Base-by-base conservation (phyloP, 306 rosid genomes). In the Sindora glabra region DNA sequence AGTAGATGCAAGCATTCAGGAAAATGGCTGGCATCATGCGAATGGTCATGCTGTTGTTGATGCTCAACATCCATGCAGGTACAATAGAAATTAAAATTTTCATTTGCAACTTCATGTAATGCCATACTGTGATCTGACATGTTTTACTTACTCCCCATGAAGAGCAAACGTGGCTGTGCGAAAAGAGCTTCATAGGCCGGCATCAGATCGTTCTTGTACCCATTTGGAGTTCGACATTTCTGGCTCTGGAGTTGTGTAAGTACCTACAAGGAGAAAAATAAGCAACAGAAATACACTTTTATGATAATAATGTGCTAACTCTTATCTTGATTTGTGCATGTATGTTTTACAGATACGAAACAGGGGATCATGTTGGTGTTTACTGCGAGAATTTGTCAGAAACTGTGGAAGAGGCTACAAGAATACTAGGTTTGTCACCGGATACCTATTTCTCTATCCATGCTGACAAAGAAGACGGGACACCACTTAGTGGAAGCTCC, bases 11-110 rank as follows among this genome's bases (percentile, higher is more conserved):
- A 58, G 69, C 48, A 61, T 19, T 6, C 86, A 81, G 11, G 77
- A 84, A 36, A 84, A 77, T 70, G 69, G 71, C 71, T 79, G 84
- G 90, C 75, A 42, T 62, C 82, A 81, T 71, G 84, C 74, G 47
- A 94, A 94, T 77, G 99, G 95, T 47, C 90, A 81, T 59, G 77
- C 95, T 34, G 69, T 84, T 51, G 65, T 74, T 51, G 99, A 94
- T 73, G 99, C 95, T 67, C 99, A 94, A 45, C 99, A 94, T 83
- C 99, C 97, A 59, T 73, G 83, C 89, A 82, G 99, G 99, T 92
- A 71, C 50, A 10, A 48, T 23, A 22, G 26, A 38, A 44, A 36
- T 37, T 8, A 33, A 22, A 39, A 22, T 54, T 30, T 37, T 55
- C 42, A 42, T 42, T 44, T 57, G 54, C 50, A 37, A 27, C 30